phyloP scores from a whole-genome alignment of 2,329 filamentous ascomycete species.

The Penicillium janthinellum region DNA sequence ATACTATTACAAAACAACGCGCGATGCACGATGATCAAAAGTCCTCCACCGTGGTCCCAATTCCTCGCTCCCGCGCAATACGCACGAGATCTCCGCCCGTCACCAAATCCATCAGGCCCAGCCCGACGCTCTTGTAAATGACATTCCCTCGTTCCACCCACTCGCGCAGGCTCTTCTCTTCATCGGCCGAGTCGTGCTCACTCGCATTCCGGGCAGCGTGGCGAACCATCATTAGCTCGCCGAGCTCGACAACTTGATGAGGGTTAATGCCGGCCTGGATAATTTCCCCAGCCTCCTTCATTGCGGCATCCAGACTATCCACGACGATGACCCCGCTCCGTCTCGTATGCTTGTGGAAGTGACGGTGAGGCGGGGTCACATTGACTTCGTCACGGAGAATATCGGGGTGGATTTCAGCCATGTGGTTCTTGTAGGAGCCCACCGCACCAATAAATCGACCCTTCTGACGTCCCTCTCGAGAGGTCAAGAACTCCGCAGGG shows the following conservation, averaged over 20 bases:
- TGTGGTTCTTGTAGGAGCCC: conserved; percentile 63
- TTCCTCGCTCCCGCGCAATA: conserved; percentile 56
- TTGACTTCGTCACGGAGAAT: conserved; percentile 67
- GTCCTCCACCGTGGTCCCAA: conserved; percentile 55
- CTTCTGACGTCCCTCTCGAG: conserved; percentile 48
- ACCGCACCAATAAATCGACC: conserved; percentile 49
- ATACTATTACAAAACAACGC: conserved; percentile 8
- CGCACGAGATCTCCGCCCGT: conserved; percentile 61
- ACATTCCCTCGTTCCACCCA: conserved; percentile 67
- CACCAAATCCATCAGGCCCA: conserved; percentile 69
- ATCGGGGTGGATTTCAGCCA: conserved; percentile 81
- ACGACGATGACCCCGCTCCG: conserved; percentile 64
- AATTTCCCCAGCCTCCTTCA: conserved; percentile 85
- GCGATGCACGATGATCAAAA: conserved; percentile 34
- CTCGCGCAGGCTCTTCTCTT: conserved; percentile 52
- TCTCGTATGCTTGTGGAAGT: conserved; percentile 54
- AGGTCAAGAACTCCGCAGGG: conserved; percentile 71
- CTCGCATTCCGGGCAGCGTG: conserved; percentile 48
- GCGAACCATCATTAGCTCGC: conserved; percentile 72
- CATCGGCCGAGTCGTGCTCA: conserved; percentile 35
- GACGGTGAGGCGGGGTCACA: conserved; percentile 46
- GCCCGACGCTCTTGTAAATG: conserved; percentile 69
- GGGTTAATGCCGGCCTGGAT: conserved; percentile 74
- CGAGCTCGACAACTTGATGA: conserved; percentile 80
- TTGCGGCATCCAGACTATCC: conserved; percentile 72